phyloP scores from a whole-genome alignment of 768 basidiomycete genomes.

The Tephrocybe sp. region DNA sequence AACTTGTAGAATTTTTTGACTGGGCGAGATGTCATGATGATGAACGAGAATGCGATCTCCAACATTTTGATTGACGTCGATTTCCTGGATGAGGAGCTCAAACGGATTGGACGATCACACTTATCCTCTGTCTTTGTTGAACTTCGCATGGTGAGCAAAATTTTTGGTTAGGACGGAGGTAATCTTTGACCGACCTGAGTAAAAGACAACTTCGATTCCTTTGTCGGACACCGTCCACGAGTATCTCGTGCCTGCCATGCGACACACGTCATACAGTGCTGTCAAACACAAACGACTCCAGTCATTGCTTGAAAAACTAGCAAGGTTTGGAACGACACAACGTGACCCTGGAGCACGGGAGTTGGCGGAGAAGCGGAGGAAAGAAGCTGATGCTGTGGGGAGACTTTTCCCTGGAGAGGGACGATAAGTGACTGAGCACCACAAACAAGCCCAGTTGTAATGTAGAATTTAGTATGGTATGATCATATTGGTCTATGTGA shows the following conservation, averaged over 20 bases:
- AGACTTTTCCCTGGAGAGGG: conserved; percentile 70
- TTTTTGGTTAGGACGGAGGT: conserved; percentile 7
- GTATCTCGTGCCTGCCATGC: conserved; percentile 69
- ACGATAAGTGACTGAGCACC: conserved; percentile 34
- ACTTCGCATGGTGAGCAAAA: conserved; percentile 63
- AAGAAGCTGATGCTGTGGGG: conserved; percentile 76
- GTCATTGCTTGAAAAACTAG: conserved; percentile 75
- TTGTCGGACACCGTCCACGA: conserved; percentile 73
- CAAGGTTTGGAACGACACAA: conserved; percentile 60
- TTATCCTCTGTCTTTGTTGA: conserved; percentile 74
- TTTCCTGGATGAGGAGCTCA: conserved; percentile 87
- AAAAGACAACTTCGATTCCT: conserved; percentile 69
- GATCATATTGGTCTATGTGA: conserved; percentile 37
- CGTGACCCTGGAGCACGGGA: conserved; percentile 61
- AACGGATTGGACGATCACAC: conserved; percentile 67
- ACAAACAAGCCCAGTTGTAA: conserved; percentile 3
- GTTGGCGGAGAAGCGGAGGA: conserved; percentile 66
- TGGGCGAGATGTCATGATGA: conserved; percentile 67
- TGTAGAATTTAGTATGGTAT: conserved; percentile 16
- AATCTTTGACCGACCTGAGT: conserved; percentile 10
- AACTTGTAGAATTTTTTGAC: conserved; percentile 65
- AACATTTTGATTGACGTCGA: conserved; percentile 85
- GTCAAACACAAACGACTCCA: conserved; percentile 74
- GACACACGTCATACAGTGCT: conserved; percentile 61
- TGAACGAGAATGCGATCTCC: conserved; percentile 88